Base-by-base conservation (phyloP, 345 rosid species). In the Camelina hispida region DNA sequence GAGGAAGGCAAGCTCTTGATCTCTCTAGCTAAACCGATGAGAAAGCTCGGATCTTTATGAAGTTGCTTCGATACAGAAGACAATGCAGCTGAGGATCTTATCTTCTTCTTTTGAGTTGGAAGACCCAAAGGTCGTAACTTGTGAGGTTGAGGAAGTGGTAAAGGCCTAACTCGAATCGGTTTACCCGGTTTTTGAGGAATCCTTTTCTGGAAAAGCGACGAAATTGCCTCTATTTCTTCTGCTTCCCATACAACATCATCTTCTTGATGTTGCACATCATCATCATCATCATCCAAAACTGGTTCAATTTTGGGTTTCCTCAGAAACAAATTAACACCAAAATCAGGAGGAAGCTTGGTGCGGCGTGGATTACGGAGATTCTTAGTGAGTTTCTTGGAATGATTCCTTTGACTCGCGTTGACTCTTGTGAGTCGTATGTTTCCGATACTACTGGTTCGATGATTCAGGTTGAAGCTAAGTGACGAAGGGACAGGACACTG, bases 71-170 rank as follows among this genome's bases (percentile, higher is more conserved):
- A 82, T 15, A 83, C 25, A 20, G 87, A 62, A 0, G 81, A 81
- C 51, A 79, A 72, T 51, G 65, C 50, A 8, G 76, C 51, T n/a
- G 64, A n/a, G n/a, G n/a, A 32, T 52, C 54, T 85, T 43, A 80
- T 25, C 32, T 72, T 81, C 38, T 72, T 78, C 77, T 94, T 91
- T 0, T 87, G 83, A 1, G 91, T 78, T 54, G 97, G 97, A 18
- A 88, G 81, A 59, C 85, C 81, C 32, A 84, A 56, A 25, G 96
- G 96, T 38, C 97, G 83, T 60, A 90, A 55, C 73, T 88, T 90
- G 83, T 87, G 68, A 76, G 97, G 96, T 59, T 82, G 82, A 25
- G 93, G 93, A 50, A 90, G 96, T 0, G 98, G 96, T 7, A 89
- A 84, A 64, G 97, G 90, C 70, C 96, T 86, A 44, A 84, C 83